Evolutionary conservation across 2,329 filamentous ascomycete species (phyloP).

Genomic region (Lachnellula occidentalis): DNA sequence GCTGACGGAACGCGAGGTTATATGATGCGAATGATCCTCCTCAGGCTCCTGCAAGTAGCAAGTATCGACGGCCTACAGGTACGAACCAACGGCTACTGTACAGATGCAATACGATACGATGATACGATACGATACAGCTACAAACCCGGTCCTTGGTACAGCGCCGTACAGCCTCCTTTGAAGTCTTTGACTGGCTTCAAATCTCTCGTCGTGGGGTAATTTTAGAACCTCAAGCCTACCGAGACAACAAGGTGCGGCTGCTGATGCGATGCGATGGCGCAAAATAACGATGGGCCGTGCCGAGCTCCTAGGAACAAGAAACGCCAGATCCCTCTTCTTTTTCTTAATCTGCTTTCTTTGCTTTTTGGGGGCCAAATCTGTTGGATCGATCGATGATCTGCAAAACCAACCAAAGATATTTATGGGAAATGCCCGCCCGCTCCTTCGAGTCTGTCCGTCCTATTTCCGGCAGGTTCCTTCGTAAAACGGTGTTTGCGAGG

Average conservation of each 20-base stretch:
- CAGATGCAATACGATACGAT: neutral
- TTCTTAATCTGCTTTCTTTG: no score
- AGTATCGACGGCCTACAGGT: no score
- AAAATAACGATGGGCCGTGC: neutral
- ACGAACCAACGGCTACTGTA: no score
- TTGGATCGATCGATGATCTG: no score
- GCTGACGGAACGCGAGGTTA: neutral
- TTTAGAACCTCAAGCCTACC: neutral
- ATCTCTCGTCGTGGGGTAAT: neutral
- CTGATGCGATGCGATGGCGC: neutral
- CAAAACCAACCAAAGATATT: neutral
- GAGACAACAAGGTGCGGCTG: neutral
- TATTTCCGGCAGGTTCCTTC: neutral
- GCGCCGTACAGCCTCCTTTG: neutral
- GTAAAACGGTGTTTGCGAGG: neutral
- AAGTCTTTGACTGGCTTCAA: neutral
- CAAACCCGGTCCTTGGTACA: neutral
- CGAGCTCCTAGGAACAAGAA: neutral
- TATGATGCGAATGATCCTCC: no score
- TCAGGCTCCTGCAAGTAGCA: no score
- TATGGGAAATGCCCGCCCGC: neutral
- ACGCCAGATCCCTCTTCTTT: neutral
- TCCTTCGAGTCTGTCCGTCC: neutral
- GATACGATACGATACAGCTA: neutral
- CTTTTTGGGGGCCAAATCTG: neutral